phyloP scores from a whole-genome alignment of 2,329 filamentous ascomycete species.

The Pseudomassariella vexata region DNA sequence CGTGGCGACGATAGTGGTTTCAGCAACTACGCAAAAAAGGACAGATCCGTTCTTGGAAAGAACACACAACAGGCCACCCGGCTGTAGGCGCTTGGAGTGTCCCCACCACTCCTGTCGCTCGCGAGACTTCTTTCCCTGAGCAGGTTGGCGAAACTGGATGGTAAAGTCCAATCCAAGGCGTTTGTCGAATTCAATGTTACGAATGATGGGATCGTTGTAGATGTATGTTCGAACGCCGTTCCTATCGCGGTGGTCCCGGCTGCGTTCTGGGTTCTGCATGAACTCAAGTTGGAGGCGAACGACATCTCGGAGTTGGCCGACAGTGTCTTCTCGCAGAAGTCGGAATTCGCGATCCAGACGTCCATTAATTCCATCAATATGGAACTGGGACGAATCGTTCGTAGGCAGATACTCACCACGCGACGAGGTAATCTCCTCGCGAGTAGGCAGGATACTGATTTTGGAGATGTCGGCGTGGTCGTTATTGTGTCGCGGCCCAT shows the following conservation, averaged over 20 bases:
- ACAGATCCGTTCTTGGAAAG: constrained; percentile 30
- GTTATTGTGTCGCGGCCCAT: constrained; percentile 41
- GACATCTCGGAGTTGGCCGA: constrained; percentile 46
- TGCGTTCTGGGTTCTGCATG: constrained; percentile 16
- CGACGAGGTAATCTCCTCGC: constrained; percentile 36
- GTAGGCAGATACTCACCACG: constrained; percentile 38
- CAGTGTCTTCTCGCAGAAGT: constrained; percentile 48
- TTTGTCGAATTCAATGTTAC: constrained; percentile 27
- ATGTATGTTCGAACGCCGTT: constrained; percentile 26
- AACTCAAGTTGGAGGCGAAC: constrained; percentile 33
- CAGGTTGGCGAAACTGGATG: constrained; percentile 40
- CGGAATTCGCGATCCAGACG: constrained; percentile 51
- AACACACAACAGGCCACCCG: constrained; percentile 44
- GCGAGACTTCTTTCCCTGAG: constrained; percentile 11
- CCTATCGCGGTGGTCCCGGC: constrained; percentile 9
- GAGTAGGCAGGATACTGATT: constrained; percentile 44
- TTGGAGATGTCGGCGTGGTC: constrained; percentile 38
- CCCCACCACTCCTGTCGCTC: constrained; percentile 44
- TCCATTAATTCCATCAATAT: constrained; percentile 36
- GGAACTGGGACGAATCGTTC: constrained; percentile 30
- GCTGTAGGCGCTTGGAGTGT: constrained; percentile 39
- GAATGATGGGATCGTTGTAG: constrained; percentile 28
- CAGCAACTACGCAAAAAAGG: constrained; percentile 35
- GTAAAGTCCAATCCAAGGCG: constrained; percentile 36
- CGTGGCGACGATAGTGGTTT: constrained; percentile 16